Percentiles rank a stretch among this genome's conserved stretches.
Evolutionary conservation across 371 early-diverging fungal species (phyloP).

Genomic region (Rhizopus stolonifer): DNA sequence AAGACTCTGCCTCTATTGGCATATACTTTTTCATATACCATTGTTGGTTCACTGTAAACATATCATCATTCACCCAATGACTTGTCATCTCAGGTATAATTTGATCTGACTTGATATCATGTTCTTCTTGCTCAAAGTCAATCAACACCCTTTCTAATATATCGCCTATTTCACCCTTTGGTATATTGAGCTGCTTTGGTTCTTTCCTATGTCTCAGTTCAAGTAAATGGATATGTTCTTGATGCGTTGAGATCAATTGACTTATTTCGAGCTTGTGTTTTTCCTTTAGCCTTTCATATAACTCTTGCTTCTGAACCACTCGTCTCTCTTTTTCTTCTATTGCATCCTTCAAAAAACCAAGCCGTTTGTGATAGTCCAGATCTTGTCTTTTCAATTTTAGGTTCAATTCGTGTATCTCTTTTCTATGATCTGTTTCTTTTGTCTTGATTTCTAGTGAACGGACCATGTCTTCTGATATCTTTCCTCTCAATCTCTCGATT

Average conservation of each 20-base stretch:
- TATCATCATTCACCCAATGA: too few relatives aligned
- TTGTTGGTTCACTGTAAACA: neutral
- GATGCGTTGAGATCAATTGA: neutral
- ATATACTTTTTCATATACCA: conserved; percentile 1
- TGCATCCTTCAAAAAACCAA: neutral
- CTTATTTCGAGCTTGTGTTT: neutral
- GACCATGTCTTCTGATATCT: neutral
- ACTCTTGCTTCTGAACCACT: neutral
- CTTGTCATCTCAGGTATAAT: neutral
- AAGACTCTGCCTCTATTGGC: neutral
- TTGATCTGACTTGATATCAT: neutral
- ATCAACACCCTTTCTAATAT: neutral
- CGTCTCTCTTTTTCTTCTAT: neutral
- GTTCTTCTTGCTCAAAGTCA: neutral
- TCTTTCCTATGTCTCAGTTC: too few relatives aligned
- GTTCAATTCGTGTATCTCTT: neutral
- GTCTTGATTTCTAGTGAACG: neutral
- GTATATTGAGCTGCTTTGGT: too few relatives aligned
- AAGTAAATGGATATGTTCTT: neutral
- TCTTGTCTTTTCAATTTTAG: too few relatives aligned
- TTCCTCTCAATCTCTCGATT: neutral
- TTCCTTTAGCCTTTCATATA: neutral
- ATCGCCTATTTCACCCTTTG: too few relatives aligned
- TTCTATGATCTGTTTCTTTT: neutral
- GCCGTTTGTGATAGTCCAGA: neutral